Conservation (phyloP, 2,329 filamentous ascomycete genomes). For the Penicillium sp. region DNA sequence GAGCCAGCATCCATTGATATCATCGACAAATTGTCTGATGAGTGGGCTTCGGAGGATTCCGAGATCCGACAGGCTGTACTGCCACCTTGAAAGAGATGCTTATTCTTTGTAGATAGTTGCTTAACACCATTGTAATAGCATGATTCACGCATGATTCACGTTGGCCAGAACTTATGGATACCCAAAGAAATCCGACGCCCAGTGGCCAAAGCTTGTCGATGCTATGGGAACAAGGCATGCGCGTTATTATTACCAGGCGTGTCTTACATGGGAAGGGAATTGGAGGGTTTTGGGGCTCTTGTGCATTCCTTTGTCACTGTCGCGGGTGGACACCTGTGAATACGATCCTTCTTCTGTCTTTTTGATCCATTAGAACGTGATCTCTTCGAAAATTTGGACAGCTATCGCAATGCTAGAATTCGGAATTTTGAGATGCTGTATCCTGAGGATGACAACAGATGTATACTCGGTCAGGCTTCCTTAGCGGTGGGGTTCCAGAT, state of each 20-base stretch:
- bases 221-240: background rate
- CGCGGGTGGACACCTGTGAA: background rate
- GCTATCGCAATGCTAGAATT: background rate
- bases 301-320: background rate
- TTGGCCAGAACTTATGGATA: background rate
- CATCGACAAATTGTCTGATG: background rate
- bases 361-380: no score
- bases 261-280: background rate
- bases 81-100: background rate
- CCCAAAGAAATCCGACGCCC: background rate
- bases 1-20: slow-evolving; percentile 29
- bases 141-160: background rate
- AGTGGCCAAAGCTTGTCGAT: background rate
- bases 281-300: background rate
- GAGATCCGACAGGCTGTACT: slow-evolving; percentile 4
- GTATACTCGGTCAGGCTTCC: background rate
- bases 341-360: background rate
- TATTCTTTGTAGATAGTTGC: background rate
- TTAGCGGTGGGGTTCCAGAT: slow-evolving; percentile 2
- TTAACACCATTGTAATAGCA: no score
- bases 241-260: background rate
- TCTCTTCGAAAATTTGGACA: no score
- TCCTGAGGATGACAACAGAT: background rate
- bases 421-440: background rate
- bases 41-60: slow-evolving; percentile 21